Percentiles rank a stretch among this genome's conserved stretches.
These are phyloP conservation scores for Solanum ossicruentum DNA, from an alignment of 257 asterid species.

Conservation along the genomic window DNA sequence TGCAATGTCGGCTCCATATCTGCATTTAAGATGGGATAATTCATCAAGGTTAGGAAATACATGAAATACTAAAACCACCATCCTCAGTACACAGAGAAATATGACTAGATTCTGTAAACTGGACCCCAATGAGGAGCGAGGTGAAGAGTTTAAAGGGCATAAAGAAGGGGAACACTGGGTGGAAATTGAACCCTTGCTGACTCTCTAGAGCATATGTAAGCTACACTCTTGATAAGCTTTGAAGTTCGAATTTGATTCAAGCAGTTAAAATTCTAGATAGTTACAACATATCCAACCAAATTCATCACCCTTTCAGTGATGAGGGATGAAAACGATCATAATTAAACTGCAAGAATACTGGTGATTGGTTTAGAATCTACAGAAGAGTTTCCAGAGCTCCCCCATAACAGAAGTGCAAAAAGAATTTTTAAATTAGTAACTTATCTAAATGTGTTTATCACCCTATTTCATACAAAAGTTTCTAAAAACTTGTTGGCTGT, in stretches of 20 bases:
- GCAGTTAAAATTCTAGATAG: background rate
- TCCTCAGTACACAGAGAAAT: background rate
- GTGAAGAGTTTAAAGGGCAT: background rate
- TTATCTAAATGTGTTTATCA: background rate
- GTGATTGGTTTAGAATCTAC: background rate
- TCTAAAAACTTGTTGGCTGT: background rate
- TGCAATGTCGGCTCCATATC: conserved; percentile 97
- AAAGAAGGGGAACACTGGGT: background rate
- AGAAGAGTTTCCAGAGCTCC: background rate
- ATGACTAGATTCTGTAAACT: background rate
- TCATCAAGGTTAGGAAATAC: conserved; percentile 4
- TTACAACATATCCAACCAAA: background rate
- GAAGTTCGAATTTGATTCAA: background rate
- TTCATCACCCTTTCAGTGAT: background rate
- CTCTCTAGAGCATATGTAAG: background rate
- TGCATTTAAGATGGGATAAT: conserved; percentile 25
- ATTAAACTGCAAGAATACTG: background rate
- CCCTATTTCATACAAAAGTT: background rate
- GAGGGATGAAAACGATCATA: background rate
- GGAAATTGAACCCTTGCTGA: background rate
- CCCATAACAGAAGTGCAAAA: background rate
- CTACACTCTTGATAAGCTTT: background rate
- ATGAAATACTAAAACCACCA: background rate
- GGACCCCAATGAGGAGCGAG: background rate
- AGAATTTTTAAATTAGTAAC: background rate